Evolutionary conservation across 73 alveolate genomes (phyloP).

Genomic region (Tetrahymena malaccensis): DNA sequence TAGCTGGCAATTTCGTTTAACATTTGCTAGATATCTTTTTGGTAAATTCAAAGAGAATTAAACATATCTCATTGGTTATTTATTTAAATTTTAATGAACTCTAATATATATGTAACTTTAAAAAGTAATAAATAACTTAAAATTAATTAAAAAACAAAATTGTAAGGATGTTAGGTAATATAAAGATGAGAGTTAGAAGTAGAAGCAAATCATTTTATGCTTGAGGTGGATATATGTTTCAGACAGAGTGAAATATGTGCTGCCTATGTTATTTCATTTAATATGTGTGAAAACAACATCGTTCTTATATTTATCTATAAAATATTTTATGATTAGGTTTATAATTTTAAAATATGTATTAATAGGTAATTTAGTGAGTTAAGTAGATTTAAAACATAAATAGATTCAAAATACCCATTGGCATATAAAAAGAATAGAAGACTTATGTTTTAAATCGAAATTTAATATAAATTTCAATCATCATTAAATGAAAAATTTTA

Average conservation of each 20-base stretch:
- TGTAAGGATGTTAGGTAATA: not conserved
- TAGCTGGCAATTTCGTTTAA: not conserved
- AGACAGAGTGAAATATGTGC: too few relatives aligned
- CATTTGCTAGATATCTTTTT: too few relatives aligned
- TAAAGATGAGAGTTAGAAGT: not conserved
- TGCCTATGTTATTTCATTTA: too few relatives aligned
- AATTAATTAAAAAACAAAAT: not conserved
- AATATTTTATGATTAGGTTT: too few relatives aligned
- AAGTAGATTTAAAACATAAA: not conserved
- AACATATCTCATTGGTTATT: not conserved
- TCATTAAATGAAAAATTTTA: not conserved
- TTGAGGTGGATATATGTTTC: not conserved
- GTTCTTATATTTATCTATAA: not conserved
- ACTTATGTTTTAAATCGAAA: not conserved
- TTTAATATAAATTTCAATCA: not conserved
- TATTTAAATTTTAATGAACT: too few relatives aligned
- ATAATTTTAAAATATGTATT: not conserved
- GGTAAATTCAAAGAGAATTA: not conserved
- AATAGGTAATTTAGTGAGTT: not conserved
- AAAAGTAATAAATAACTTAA: not conserved
- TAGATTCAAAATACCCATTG: not conserved
- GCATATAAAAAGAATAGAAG: not conserved
- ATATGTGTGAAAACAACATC: too few relatives aligned
- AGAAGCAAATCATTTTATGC: not conserved
- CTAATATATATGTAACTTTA: not conserved